Conservation (phyloP, 306 rosid species). For the Vigna angularis region DNA sequence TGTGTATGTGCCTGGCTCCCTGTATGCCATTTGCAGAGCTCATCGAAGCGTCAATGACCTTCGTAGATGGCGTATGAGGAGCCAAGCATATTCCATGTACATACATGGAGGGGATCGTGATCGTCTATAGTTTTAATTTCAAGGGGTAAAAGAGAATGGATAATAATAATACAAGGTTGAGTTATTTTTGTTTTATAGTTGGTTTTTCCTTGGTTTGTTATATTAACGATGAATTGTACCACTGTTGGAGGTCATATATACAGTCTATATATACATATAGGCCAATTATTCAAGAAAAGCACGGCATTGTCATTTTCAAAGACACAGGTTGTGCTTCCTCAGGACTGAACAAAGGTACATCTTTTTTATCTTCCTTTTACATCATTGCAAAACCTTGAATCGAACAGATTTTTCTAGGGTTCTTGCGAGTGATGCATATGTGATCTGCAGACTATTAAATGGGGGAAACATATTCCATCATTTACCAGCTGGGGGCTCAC, state of each 20-base stretch:
- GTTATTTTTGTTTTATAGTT: background rate
- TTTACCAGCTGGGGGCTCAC: slow-evolving; percentile 34
- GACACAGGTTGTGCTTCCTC: slow-evolving; percentile 55
- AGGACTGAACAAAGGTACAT: slow-evolving; percentile 52
- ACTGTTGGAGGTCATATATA: slow-evolving; percentile 4
- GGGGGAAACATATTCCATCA: slow-evolving; percentile 29
- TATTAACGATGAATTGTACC: slow-evolving; percentile 10
- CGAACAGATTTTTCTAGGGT: slow-evolving; percentile 18
- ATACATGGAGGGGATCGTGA: slow-evolving; percentile 43
- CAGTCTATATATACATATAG: slow-evolving; percentile 17
- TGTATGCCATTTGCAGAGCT: slow-evolving; percentile 63
- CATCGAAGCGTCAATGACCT: slow-evolving; percentile 47
- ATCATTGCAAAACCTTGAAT: slow-evolving; percentile 26
- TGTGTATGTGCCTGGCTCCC: slow-evolving; percentile 66
- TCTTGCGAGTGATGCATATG: slow-evolving; percentile 26
- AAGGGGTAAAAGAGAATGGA: background rate
- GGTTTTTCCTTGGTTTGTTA: background rate
- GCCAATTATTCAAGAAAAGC: slow-evolving; percentile 42
- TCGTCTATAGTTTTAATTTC: background rate
- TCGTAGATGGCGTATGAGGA: slow-evolving; percentile 66
- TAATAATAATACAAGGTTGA: background rate
- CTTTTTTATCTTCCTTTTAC: slow-evolving; percentile 33
- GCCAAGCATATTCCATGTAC: slow-evolving; percentile 64
- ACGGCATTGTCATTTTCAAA: slow-evolving; percentile 60
- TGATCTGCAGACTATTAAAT: slow-evolving; percentile 37